Conservation (phyloP, 768 basidiomycete genomes). For the Rhizopogon roseolus region DNA sequence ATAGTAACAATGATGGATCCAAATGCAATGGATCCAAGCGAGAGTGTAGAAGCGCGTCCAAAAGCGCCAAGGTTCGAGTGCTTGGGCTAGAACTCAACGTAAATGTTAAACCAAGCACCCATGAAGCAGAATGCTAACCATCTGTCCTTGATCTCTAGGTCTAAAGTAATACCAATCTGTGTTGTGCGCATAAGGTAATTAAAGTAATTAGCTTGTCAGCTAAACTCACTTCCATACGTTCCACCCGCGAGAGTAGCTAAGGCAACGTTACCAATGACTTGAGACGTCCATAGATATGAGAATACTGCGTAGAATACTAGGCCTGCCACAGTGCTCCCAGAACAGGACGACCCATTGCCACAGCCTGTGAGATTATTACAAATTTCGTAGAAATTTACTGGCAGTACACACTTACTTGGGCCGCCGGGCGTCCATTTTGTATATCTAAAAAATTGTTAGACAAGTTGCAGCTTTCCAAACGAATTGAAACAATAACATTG, state of each 20-base stretch:
- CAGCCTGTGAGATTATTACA: conserved; percentile 38
- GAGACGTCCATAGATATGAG: conserved; percentile 83
- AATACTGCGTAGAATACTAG: conserved; percentile 75
- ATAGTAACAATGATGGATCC: conserved; percentile 81
- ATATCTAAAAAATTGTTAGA: conserved; percentile 26
- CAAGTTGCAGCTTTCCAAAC: neutral
- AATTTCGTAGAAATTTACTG: neutral
- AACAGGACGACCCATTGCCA: conserved; percentile 48
- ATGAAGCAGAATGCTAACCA: conserved; percentile 38
- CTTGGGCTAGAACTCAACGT: conserved; percentile 43
- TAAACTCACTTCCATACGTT: conserved; percentile 50
- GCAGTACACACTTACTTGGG: conserved; percentile 41
- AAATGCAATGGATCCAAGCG: conserved; percentile 82
- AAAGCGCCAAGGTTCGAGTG: conserved; percentile 70
- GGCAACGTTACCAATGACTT: conserved; percentile 75
- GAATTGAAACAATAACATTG: conserved; percentile 46
- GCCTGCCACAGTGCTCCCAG: conserved; percentile 71
- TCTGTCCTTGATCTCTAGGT: conserved; percentile 56
- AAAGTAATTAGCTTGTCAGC: neutral
- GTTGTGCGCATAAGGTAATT: neutral
- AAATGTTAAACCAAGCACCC: neutral
- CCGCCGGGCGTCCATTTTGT: conserved; percentile 76
- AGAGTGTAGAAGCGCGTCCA: conserved; percentile 69
- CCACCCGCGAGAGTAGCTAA: conserved; percentile 80
- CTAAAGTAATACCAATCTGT: conserved; percentile 79